phyloP scores from a whole-genome alignment of 2,329 filamentous ascomycete species.

The Microsporum audouinii region DNA sequence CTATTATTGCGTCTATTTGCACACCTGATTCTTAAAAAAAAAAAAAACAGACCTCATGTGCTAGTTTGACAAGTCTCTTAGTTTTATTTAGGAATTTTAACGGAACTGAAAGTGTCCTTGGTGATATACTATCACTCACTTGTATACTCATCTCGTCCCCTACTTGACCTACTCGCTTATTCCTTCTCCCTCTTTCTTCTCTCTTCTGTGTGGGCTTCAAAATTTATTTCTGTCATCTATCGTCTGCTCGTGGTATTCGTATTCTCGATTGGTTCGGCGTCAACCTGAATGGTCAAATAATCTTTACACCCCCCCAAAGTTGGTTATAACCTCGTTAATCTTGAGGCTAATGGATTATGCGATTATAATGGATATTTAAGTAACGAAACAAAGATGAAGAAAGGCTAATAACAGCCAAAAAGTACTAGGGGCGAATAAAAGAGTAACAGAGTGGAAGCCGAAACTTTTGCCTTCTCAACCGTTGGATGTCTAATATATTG shows the following conservation, averaged over 20 bases:
- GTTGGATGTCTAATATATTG: neutral
- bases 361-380: too few species aligned
- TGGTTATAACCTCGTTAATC: too few species aligned
- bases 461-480: too few species aligned
- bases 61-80: neutral
- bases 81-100: neutral
- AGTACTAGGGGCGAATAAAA: too few species aligned
- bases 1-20: conserved; percentile 15
- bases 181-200: neutral
- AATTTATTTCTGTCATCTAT: neutral
- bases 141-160: neutral
- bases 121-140: neutral
- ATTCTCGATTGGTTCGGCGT: neutral
- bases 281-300: neutral
- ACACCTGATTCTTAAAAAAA: neutral
- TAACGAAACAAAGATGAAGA: too few species aligned
- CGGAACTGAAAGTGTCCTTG: too few species aligned
- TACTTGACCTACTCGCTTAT: neutral
- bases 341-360: too few species aligned
- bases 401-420: too few species aligned
- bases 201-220: neutral
- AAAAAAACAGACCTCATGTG: too few species aligned
- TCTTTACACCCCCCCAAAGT: too few species aligned
- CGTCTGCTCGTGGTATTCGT: neutral
- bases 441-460: too few species aligned